Evolutionary conservation across 2,329 filamentous ascomycete genomes (phyloP).

Genomic region (Sarocladium oryzae): DNA sequence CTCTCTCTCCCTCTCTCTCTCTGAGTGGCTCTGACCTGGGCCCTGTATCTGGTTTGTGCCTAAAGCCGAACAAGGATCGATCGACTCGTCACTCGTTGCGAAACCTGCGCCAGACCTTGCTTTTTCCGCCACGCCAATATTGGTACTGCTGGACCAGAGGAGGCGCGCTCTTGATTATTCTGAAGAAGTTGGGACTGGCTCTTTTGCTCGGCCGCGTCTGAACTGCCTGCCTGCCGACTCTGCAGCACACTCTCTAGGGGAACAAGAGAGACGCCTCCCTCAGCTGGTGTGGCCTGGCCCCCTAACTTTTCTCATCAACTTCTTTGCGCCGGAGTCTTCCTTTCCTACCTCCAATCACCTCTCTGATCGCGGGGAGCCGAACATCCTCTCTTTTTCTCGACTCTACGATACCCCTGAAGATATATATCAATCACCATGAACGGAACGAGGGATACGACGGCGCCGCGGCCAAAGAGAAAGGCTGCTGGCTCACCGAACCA

Average conservation of each 20-base stretch:
- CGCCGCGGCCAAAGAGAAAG: constrained; percentile 46
- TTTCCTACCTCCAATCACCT: not conserved
- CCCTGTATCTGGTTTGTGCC: too few relatives aligned
- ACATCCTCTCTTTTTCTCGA: constrained; percentile 1
- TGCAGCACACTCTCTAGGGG: not conserved
- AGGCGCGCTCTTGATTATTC: not conserved
- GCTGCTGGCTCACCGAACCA: constrained; percentile 36
- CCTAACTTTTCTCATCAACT: constrained; percentile 12
- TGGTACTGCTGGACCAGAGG: not conserved
- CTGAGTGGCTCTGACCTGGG: too few relatives aligned
- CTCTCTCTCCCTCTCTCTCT: not conserved
- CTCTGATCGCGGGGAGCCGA: not conserved
- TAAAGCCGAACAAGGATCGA: not conserved
- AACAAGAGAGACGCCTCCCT: not conserved
- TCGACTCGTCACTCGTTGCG: not conserved
- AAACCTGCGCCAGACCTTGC: not conserved
- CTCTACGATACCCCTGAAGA: not conserved
- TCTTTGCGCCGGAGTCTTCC: not conserved
- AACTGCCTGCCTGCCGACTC: not conserved
- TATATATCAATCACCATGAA: constrained; percentile 32
- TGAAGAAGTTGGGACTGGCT: not conserved
- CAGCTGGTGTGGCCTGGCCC: constrained; percentile 15
- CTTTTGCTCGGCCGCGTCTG: not conserved
- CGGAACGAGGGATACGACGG: constrained; percentile 25
- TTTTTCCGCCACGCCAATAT: not conserved